These are phyloP conservation scores for Scenedesmus sp. DNA, from an alignment of 163 green algal genomes.

Conservation along the genomic window DNA sequence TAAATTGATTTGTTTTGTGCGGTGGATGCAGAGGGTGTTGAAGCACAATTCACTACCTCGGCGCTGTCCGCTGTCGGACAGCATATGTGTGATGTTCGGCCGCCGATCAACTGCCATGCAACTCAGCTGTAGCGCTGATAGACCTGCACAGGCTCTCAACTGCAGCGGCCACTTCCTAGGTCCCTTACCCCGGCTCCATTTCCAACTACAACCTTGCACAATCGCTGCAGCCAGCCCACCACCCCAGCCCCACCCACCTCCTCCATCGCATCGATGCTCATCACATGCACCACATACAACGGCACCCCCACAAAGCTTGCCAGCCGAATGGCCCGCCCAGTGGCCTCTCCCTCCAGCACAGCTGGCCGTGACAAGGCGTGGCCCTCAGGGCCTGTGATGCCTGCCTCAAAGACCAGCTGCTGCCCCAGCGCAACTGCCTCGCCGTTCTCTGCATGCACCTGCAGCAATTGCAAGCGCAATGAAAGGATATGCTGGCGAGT, in stretches of 20 bases:
- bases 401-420: conserved; percentile 67
- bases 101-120: too few species aligned
- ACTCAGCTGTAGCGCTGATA: too few species aligned
- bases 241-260: conserved; percentile 69
- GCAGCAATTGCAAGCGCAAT: neutral
- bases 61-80: too few species aligned
- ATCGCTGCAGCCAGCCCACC: neutral
- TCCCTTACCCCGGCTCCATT: too few species aligned
- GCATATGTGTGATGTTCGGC: too few species aligned
- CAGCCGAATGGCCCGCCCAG: conserved; percentile 86
- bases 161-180: too few species aligned
- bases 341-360: conserved; percentile 92
- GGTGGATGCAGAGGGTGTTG: too few species aligned
- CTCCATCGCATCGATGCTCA: conserved; percentile 90
- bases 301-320: conserved; percentile 85
- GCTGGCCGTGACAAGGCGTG: conserved; percentile 87
- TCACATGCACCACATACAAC: conserved; percentile 98
- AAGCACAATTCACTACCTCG: too few species aligned
- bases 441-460: conserved; percentile 96
- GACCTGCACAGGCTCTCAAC: too few species aligned
- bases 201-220: too few species aligned
- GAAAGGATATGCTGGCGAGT: neutral
- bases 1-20: too few species aligned
- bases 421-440: conserved; percentile 89
- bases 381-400: conserved; percentile 89